Base-by-base conservation (phyloP, 441 rosid genomes). In the Dalechampia spathulata region DNA sequence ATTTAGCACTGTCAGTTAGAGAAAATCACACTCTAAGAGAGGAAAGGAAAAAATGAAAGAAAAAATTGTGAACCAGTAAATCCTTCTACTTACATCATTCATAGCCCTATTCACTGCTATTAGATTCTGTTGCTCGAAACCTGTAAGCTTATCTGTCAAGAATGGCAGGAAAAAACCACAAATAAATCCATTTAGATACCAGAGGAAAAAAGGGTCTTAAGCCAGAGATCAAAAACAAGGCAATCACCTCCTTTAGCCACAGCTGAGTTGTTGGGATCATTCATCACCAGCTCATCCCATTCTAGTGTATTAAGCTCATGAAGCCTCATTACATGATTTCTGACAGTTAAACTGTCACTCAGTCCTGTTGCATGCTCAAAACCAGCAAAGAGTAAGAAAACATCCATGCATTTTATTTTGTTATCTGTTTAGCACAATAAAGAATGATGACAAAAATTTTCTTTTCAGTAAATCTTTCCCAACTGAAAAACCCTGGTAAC, bases 251-350 rank as follows among this genome's bases (percentile, higher is more conserved):
- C 78, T 52, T 58, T 66, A 41, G 75, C 57, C 40, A 32, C 55
- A 46, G 61, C 26, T 23, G 68, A 65, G 62, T 62, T 69, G 62
- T 63, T 75, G 46, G 73, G 61, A 72, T 82, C 83, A 66, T 76
- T 76, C 39, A 76, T 62, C 62, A 82, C 79, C 39, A 89, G 96
- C 61, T 94, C 96, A 57, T 94, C 98, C 99, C 99, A 94, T 55
- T 90, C 99, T 65, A 94, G 94, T 7, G 96, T 94, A 62, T 87
- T 94, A 67, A 94, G 71, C 72, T 94, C 99, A 44, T 79, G 96
- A 75, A 94, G 86, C 73, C 70, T 80, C 71, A 78, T 77, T 67
- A 79, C 92, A 70, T 87, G 90, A 73, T 74, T 80, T 71, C 52
- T 72, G 65, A 70, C 72, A 0, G 71, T 72, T 60, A 57, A 55